Conservation (phyloP, 2,329 filamentous ascomycete genomes). For the Elsinoe necatrix region DNA sequence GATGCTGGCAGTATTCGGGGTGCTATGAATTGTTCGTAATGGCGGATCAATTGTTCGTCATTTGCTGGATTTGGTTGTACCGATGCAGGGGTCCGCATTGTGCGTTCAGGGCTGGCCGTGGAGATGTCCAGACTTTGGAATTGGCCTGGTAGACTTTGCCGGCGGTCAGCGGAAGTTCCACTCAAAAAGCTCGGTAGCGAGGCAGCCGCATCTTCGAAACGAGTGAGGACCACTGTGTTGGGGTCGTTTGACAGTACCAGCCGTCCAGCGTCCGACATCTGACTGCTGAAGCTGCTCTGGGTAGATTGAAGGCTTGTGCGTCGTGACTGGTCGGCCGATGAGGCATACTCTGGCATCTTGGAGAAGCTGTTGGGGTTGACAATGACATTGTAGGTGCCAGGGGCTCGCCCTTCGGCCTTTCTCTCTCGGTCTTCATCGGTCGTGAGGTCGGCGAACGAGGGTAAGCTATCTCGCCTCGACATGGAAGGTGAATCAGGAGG, state of each 20-base stretch:
- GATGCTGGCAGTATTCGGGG: slow-evolving; percentile 17
- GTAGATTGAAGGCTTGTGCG: slow-evolving; percentile 8
- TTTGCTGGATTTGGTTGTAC: not conserved
- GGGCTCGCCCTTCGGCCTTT: slow-evolving; percentile 44
- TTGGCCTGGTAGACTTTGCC: slow-evolving; percentile 17
- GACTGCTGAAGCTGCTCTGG: slow-evolving; percentile 13
- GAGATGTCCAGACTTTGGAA: slow-evolving; percentile 16
- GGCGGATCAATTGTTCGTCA: slow-evolving; percentile 19
- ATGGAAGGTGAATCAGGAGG: not conserved
- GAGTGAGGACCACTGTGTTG: slow-evolving; percentile 43
- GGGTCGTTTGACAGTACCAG: slow-evolving; percentile 30
- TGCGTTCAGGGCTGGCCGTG: not conserved
- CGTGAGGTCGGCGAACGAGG: slow-evolving; percentile 45
- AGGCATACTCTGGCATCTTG: slow-evolving; percentile 43
- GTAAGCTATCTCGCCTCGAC: slow-evolving; percentile 40
- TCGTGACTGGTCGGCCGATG: slow-evolving; percentile 5
- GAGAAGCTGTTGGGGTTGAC: slow-evolving; percentile 48
- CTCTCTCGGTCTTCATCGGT: slow-evolving; percentile 51
- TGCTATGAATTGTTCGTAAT: slow-evolving; percentile 19
- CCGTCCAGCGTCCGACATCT: not conserved
- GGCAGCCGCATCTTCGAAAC: slow-evolving; percentile 39
- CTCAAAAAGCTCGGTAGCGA: slow-evolving; percentile 15
- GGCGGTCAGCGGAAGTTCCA: slow-evolving; percentile 8
- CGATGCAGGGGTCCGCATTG: slow-evolving; percentile 11
- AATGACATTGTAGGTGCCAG: slow-evolving; percentile 50